phyloP scores from a whole-genome alignment of 257 asterid species.

The Solanum ahanhuiri region DNA sequence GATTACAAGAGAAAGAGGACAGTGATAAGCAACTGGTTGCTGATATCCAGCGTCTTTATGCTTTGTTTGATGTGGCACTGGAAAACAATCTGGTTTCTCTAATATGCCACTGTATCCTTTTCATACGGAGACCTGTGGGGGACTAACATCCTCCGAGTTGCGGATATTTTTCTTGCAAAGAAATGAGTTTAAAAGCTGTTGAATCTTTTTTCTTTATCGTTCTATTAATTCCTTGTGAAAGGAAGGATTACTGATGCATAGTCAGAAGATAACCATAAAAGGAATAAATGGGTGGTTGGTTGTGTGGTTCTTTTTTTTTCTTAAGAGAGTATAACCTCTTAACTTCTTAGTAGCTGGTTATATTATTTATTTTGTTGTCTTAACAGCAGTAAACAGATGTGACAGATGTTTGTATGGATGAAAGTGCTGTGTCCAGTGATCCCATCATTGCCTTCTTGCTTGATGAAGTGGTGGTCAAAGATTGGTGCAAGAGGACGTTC shows the following conservation, averaged over 20 bases:
- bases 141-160: not conserved
- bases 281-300: not conserved
- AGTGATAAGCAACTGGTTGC: constrained; percentile 45
- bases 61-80: constrained; percentile 78
- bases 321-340: not conserved
- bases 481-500: constrained; percentile 88
- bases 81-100: constrained; percentile 80
- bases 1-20: constrained; percentile 56
- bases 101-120: constrained; percentile 92
- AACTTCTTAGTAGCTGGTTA: not conserved
- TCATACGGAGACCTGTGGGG: not conserved
- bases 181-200: not conserved
- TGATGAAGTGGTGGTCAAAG: constrained; percentile 94
- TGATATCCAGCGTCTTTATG: constrained; percentile 72
- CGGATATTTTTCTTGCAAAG: not conserved
- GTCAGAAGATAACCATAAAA: not conserved
- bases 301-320: not conserved
- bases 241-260: not conserved
- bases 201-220: not conserved
- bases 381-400: constrained; percentile 62
- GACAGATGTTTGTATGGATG: constrained; percentile 96
- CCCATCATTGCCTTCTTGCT: constrained; percentile 83
- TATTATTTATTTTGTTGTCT: constrained; percentile 20
- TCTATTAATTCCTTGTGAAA: not conserved
- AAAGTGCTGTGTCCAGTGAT: constrained; percentile 94